Conservation (phyloP, 2,329 filamentous ascomycete genomes). For the Didymella glomerata region DNA sequence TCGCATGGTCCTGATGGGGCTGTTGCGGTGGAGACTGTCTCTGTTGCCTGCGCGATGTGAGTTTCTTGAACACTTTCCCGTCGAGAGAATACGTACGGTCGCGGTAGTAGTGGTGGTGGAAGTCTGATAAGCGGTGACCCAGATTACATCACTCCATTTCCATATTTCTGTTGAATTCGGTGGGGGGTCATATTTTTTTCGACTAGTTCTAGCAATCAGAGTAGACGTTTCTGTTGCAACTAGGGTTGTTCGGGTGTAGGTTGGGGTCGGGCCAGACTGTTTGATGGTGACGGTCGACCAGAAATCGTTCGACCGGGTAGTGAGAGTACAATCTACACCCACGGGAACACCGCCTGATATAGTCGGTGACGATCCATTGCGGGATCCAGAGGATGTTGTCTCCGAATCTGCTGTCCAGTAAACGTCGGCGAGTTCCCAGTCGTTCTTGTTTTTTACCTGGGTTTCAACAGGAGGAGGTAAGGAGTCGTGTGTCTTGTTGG, state of each 20-base stretch:
- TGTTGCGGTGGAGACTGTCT: not conserved
- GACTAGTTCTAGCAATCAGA: not conserved
- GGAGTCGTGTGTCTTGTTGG: not conserved
- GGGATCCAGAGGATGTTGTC: not conserved
- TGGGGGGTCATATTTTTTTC: not conserved
- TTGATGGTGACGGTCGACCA: not conserved
- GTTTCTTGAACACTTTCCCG: not conserved
- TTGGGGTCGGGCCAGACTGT: not conserved
- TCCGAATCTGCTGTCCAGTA: not conserved
- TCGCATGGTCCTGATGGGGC: not conserved
- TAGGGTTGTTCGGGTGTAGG: not conserved
- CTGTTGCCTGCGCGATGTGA: not conserved
- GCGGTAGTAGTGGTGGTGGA: not conserved
- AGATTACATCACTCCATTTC: not conserved
- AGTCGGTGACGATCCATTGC: not conserved
- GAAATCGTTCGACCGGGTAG: not conserved
- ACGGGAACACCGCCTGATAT: not conserved
- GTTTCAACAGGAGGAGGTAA: not conserved
- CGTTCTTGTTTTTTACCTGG: not conserved
- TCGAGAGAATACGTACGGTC: not conserved
- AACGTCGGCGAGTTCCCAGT: not conserved
- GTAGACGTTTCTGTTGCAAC: not conserved
- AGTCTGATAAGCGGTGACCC: not conserved
- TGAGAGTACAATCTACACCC: conserved; percentile 2
- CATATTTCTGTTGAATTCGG: not conserved